phyloP scores from a whole-genome alignment of 371 early-diverging fungal genomes.

The Mucor saturninus region DNA sequence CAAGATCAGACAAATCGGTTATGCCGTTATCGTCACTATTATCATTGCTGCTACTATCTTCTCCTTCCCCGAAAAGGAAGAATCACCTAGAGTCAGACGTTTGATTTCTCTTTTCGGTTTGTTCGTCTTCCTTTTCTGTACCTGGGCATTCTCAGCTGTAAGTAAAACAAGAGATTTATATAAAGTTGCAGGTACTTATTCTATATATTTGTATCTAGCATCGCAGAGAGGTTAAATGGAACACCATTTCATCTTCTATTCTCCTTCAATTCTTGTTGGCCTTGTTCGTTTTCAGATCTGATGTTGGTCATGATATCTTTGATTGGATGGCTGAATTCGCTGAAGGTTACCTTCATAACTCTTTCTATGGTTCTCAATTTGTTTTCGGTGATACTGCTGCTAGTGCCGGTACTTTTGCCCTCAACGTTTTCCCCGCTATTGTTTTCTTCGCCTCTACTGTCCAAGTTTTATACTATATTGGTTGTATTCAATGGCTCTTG shows the following conservation, averaged over 20 bases:
- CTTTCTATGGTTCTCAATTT: conserved; percentile 66
- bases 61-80: conserved; percentile 47
- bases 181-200: background rate
- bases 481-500: conserved; percentile 82
- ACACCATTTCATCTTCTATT: conserved; percentile 73
- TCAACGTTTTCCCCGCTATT: conserved; percentile 77
- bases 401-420: conserved; percentile 57
- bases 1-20: background rate
- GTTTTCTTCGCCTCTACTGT: conserved; percentile 86
- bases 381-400: conserved; percentile 61
- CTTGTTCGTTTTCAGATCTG: conserved; percentile 76
- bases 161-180: background rate
- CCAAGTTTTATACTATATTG: conserved; percentile 80
- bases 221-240: conserved; percentile 69
- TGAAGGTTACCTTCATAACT: conserved; percentile 64
- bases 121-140: conserved; percentile 53
- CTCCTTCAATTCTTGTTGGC: conserved; percentile 78
- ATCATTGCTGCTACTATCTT: conserved; percentile 61
- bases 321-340: conserved; percentile 68
- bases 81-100: conserved; percentile 65
- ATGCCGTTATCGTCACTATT: conserved; percentile 26
- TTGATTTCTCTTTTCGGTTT: conserved; percentile 76
- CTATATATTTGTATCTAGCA: conserved; percentile 32
- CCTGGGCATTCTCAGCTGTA: conserved; percentile 62
- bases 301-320: conserved; percentile 74